Base-by-base conservation (phyloP, 306 rosid species). In the Cicer pinnatifidum region DNA sequence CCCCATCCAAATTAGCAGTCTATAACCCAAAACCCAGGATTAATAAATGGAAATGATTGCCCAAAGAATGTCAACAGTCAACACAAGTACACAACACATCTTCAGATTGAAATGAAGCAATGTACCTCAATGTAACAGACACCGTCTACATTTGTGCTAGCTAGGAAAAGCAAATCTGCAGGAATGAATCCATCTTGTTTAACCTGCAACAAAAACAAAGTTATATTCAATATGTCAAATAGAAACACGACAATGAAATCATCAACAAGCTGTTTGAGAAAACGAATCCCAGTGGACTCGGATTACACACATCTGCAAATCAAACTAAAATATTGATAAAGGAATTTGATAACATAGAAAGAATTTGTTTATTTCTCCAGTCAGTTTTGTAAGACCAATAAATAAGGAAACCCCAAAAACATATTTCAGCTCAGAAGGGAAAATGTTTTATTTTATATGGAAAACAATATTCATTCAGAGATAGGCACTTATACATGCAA, bases 1-100 rank as follows among this genome's bases (percentile, higher is more conserved):
- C 98, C 82, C 98, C 98, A 13, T 92, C 98, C 88, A 92, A 85
- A 86, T 92, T 90, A 76, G 98, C 96, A 71, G 98, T 92, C 98
- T 92, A 81, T 59, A 59, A 82, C 44, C 76, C 59, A 76, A 71
- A 78, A 70, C 17, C 13, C 15, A 17, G 9, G 41, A 69, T 74
- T 65, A 79, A 71, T 66, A 47, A 40, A 52, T 11, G 5, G 50
- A n/a, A 39, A 13, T 67, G 8, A 51, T 37, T 28, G 9, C 75
- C 12, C 28, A 53, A 63, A 45, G 66, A 82, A 78, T 52, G 75
- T 46, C 17, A 52, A 82, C 33, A 71, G 35, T 28, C 53, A 45
- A 19, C 59, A 40, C 8, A 53, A 28, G 35, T 28, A 28, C 33
- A 71, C 53, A 45, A 19, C 59, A 40, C 8, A 53, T 20, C 40